Evolutionary conservation across 495 filamentous ascomycete species (phyloP), one percentile per base, ranked within the genome.

Genomic region (Parathielavia hyrcaniae): DNA sequence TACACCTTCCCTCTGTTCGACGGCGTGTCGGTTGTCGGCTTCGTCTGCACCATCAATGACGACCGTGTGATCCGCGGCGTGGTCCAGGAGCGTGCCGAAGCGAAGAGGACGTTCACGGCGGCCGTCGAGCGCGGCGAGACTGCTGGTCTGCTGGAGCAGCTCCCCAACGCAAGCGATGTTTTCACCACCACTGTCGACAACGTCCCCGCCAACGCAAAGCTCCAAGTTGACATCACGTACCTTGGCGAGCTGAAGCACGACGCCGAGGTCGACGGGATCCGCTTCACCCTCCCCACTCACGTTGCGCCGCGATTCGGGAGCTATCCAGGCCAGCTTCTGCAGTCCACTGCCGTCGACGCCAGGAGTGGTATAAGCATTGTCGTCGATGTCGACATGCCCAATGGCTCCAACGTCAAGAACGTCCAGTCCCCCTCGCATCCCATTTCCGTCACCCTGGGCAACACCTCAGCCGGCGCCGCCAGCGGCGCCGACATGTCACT

Each of bases 1-100:
- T 89, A 90, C 68, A 77, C 76, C 2, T 88, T 89, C 60, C 86
- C 86, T 0, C 73, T 88, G 4, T 86, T 83, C 63, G 81, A 86
- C 62, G 83, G 83, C 20, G 80, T 85, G 3, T 83, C 81, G 19
- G 81, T 89, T 5, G 82, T 84, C 13, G 74, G 71, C 26, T 89
- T 88, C 56, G 76, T 72, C 1, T 84, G 81, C 61, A 74, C 72
- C 13, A 71, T 88, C 53, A 67, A 68, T 57, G 74, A 72, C 39
- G 69, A 76, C 39, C 66, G 71, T 46, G 63, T 69, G 38, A 79
- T 89, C 30, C 67, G 65, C 1, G 82, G 86, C 11, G 60, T 83
- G 11, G 83, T 88, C 43, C 83, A 87, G 65, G 79, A 86, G 60
- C 81, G 79, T 56, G 68, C 69, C 11, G 69, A 83, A 58, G 86